phyloP scores from a whole-genome alignment of 1,284 basidiomycete genomes.

The Phlebopus sp. region DNA sequence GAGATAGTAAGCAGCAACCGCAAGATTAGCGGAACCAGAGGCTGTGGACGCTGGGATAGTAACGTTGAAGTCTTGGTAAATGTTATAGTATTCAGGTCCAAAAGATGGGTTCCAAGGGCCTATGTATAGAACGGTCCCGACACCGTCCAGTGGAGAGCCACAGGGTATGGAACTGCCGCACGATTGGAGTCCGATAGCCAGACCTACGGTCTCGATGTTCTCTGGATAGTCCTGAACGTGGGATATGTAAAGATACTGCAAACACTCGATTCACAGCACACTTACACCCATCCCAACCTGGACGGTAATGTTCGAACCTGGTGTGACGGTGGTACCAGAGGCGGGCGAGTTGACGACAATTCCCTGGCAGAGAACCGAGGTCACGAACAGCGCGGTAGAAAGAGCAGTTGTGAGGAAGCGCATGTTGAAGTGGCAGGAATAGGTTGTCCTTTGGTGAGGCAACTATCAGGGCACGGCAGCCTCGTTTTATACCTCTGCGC shows the following conservation, averaged over 20 bases:
- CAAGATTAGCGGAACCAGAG: constrained; percentile 8
- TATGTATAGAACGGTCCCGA: constrained; percentile 25
- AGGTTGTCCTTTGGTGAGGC: too few relatives aligned
- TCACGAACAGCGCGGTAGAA: constrained; percentile 1
- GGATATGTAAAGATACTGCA: background rate
- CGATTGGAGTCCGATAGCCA: constrained; percentile 24
- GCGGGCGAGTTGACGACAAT: constrained; percentile 3
- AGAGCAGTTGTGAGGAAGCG: background rate
- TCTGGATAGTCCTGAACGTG: constrained; percentile 15
- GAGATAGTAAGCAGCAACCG: constrained; percentile 8
- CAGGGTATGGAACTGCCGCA: constrained; percentile 17
- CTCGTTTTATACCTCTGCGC: too few relatives aligned
- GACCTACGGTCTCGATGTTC: constrained; percentile 24
- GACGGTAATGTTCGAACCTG: constrained; percentile 14
- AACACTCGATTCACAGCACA: background rate
- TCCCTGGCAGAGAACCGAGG: constrained; percentile 1
- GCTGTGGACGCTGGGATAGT: constrained; percentile 9
- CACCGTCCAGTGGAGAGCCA: constrained; percentile 9
- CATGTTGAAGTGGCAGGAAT: background rate
- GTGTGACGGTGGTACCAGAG: constrained; percentile 7
- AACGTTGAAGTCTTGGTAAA: constrained; percentile 8
- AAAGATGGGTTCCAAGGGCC: constrained; percentile 16
- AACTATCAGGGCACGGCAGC: too few relatives aligned
- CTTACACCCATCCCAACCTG: constrained; percentile 24
- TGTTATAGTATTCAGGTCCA: constrained; percentile 2